Conservation (phyloP, 2,329 filamentous ascomycete species). For the Curvularia hawaiiensis region DNA sequence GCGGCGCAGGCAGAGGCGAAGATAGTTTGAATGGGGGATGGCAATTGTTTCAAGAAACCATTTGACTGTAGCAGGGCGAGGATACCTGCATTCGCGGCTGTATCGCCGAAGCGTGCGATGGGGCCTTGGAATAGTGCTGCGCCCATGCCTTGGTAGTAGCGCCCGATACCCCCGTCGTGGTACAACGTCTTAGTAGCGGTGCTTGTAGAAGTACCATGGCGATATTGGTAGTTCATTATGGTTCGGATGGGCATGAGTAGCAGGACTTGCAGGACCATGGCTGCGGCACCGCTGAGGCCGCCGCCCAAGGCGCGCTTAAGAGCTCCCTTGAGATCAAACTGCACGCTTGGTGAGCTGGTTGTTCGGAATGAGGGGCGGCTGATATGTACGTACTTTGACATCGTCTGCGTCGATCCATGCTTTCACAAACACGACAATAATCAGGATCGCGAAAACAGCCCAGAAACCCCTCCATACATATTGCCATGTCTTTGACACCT, state of each 20-base stretch:
- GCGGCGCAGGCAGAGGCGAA: conserved; percentile 37
- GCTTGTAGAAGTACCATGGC: conserved; percentile 32
- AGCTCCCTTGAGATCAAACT: conserved; percentile 37
- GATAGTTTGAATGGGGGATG: conserved; percentile 35
- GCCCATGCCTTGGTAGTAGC: conserved; percentile 35
- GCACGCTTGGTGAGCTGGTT: not conserved
- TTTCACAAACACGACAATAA: conserved; percentile 31
- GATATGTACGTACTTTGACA: conserved; percentile 26
- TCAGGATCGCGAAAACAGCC: conserved; percentile 17
- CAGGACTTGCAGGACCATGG: conserved; percentile 39
- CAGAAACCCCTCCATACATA: conserved; percentile 28
- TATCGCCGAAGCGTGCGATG: conserved; percentile 38
- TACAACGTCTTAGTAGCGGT: conserved; percentile 35
- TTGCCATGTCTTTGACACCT: conserved; percentile 18
- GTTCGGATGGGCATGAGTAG: conserved; percentile 39
- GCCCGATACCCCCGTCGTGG: conserved; percentile 30
- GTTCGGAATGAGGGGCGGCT: not conserved
- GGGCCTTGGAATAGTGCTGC: conserved; percentile 36
- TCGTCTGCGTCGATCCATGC: conserved; percentile 38
- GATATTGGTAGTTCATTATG: conserved; percentile 42
- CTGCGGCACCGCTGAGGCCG: conserved; percentile 36
- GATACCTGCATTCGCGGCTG: conserved; percentile 38
- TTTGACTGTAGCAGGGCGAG: conserved; percentile 36
- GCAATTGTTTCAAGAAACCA: conserved; percentile 28
- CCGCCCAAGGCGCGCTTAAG: conserved; percentile 36